Percentiles rank a stretch among this genome's conserved stretches.
These are phyloP conservation scores for Penicillium aurantiogriseum DNA, from an alignment of 2,329 filamentous ascomycete genomes.

Conservation along the genomic window DNA sequence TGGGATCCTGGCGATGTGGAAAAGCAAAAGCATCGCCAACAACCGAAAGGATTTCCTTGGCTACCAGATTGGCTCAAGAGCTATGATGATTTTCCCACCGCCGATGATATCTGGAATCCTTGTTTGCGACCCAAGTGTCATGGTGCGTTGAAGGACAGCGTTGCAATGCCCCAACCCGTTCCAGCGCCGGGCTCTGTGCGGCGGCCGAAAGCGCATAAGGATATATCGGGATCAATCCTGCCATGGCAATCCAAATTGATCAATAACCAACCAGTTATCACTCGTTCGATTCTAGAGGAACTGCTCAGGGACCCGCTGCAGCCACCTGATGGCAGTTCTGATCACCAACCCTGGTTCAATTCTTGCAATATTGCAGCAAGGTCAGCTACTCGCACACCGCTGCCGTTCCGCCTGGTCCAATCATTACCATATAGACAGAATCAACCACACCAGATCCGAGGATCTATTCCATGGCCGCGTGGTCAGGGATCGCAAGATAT, in stretches of 20 bases:
- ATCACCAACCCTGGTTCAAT: background rate
- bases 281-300: constrained; percentile 5
- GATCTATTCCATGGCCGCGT: background rate
- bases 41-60: constrained; percentile 20
- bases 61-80: constrained; percentile 29
- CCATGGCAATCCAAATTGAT: background rate
- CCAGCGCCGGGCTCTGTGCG: background rate
- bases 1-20: constrained; percentile 39
- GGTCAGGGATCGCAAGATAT: background rate
- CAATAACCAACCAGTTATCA: background rate
- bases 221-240: background rate
- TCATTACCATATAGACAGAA: constrained; percentile 1
- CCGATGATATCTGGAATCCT: constrained; percentile 30
- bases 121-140: constrained; percentile 10
- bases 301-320: constrained; percentile 1
- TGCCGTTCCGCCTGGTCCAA: background rate
- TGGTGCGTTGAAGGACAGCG: background rate
- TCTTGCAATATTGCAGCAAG: background rate
- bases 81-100: constrained; percentile 25
- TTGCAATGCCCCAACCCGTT: background rate
- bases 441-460: background rate
- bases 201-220: background rate
- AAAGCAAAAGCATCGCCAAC: constrained; percentile 19
- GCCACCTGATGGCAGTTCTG: background rate
- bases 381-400: background rate